Conservation (phyloP, 2,329 filamentous ascomycete genomes). For the Cladosporium sp. region DNA sequence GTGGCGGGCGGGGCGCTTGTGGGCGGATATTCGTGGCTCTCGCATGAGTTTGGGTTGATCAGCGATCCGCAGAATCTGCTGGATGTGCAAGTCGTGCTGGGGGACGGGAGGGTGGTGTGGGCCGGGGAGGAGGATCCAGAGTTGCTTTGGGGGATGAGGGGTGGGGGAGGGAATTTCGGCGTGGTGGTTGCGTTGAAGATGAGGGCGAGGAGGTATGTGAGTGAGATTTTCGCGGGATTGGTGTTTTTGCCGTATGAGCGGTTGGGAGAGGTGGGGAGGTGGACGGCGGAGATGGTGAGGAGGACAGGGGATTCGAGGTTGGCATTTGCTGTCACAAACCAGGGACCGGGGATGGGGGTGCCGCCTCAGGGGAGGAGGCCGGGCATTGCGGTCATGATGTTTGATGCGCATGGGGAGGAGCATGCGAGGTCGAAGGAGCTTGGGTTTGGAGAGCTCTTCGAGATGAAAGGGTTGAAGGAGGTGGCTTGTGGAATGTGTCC, state of each 20-base stretch:
- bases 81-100: slow-evolving; percentile 36
- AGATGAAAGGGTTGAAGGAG: slow-evolving; percentile 24
- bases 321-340: slow-evolving; percentile 29
- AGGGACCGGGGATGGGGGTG: slow-evolving; percentile 22
- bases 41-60: slow-evolving; percentile 34
- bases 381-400: slow-evolving; percentile 26
- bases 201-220: slow-evolving; percentile 25
- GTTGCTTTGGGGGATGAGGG: slow-evolving; percentile 40
- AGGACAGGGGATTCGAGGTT: slow-evolving; percentile 25
- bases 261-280: slow-evolving; percentile 20
- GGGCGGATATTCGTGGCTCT: slow-evolving; percentile 39
- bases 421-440: slow-evolving; percentile 25
- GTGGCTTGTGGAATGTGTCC: slow-evolving; percentile 22
- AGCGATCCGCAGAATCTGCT: slow-evolving; percentile 40
- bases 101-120: slow-evolving; percentile 37
- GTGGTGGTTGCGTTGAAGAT: slow-evolving; percentile 29
- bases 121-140: slow-evolving; percentile 35
- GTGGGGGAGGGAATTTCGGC: slow-evolving; percentile 36
- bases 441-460: slow-evolving; percentile 29
- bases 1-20: slow-evolving; percentile 36
- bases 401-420: slow-evolving; percentile 30
- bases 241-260: slow-evolving; percentile 21
- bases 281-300: slow-evolving; percentile 23
- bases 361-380: slow-evolving; percentile 20
- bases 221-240: slow-evolving; percentile 24